phyloP scores from a whole-genome alignment of 768 basidiomycete species.

The Tulasnella sp. region DNA sequence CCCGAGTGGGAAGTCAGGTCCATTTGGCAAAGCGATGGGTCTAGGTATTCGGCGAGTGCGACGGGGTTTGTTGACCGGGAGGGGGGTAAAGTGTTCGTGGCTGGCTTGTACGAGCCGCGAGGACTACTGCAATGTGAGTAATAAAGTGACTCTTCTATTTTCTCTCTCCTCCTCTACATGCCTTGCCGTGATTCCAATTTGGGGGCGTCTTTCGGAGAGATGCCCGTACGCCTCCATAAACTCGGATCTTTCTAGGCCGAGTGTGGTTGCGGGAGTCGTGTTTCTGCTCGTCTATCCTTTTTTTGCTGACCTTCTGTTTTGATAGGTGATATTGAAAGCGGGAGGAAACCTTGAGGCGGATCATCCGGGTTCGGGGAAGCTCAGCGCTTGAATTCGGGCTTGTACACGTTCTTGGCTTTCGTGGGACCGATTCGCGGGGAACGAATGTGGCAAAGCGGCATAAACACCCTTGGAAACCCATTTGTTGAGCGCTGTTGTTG shows the following conservation, averaged over 20 bases:
- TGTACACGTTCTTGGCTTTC: background rate
- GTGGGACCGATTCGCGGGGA: background rate
- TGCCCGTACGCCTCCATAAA: background rate
- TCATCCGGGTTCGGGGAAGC: background rate
- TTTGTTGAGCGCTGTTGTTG: background rate
- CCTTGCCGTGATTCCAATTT: background rate
- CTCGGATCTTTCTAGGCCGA: background rate
- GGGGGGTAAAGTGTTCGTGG: slow-evolving; percentile 25
- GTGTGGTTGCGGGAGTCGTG: background rate
- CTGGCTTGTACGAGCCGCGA: slow-evolving; percentile 28
- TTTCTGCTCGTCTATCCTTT: background rate
- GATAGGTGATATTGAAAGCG: slow-evolving; percentile 6
- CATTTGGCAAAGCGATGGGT: slow-evolving; percentile 70
- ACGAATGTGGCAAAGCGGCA: background rate
- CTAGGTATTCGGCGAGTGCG: slow-evolving; percentile 18
- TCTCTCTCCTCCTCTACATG: background rate
- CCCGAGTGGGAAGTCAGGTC: slow-evolving; percentile 49
- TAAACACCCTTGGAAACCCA: background rate
- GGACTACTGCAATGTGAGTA: slow-evolving; percentile 29
- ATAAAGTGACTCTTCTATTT: background rate
- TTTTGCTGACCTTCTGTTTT: background rate
- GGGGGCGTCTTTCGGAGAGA: background rate
- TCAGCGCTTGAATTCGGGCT: background rate
- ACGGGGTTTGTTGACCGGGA: slow-evolving; percentile 20
- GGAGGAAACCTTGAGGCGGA: background rate